These are phyloP conservation scores for Oldenlandia corymbosa DNA, from an alignment of 257 asterid species.

Conservation along the genomic window DNA sequence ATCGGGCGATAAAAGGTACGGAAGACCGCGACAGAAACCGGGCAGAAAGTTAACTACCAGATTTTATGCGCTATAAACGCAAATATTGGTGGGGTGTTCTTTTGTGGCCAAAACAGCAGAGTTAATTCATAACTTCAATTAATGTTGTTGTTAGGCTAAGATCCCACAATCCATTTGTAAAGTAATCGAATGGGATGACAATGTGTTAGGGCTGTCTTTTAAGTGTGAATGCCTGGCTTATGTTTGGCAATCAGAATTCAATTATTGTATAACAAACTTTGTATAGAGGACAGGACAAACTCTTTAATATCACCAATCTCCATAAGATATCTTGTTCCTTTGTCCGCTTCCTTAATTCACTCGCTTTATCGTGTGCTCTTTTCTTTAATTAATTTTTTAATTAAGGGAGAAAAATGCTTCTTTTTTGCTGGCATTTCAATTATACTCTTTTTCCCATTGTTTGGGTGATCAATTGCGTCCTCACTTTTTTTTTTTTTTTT, in stretches of 20 bases:
- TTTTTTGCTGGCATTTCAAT: slow-evolving; percentile 8
- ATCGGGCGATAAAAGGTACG: too few species aligned
- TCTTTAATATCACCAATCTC: slow-evolving; percentile 20
- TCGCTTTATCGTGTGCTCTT: neutral
- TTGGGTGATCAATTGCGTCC: too few species aligned
- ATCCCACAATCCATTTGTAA: too few species aligned
- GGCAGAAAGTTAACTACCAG: too few species aligned
- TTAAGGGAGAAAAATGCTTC: neutral
- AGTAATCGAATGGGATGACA: too few species aligned
- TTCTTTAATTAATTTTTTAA: neutral
- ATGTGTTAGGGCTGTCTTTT: neutral
- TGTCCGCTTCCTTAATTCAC: slow-evolving; percentile 19
- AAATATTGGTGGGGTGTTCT: too few species aligned
- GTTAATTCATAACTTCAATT: too few species aligned
- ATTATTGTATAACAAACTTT: slow-evolving; percentile 4
- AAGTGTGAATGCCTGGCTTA: slow-evolving; percentile 17
- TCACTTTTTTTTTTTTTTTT: too few species aligned
- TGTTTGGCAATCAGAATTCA: slow-evolving; percentile 5
- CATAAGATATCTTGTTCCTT: slow-evolving; percentile 9
- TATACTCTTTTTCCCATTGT: neutral
- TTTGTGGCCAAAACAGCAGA: too few species aligned
- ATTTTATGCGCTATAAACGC: too few species aligned
- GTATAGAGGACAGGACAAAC: slow-evolving; percentile 22
- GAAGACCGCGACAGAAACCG: too few species aligned
- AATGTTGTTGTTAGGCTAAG: neutral